A percentile compares a stretch with the other conserved stretches of the same genome.
Evolutionary conservation across 768 basidiomycete species (phyloP).

Genomic region (Coprinopsis cinerea): DNA sequence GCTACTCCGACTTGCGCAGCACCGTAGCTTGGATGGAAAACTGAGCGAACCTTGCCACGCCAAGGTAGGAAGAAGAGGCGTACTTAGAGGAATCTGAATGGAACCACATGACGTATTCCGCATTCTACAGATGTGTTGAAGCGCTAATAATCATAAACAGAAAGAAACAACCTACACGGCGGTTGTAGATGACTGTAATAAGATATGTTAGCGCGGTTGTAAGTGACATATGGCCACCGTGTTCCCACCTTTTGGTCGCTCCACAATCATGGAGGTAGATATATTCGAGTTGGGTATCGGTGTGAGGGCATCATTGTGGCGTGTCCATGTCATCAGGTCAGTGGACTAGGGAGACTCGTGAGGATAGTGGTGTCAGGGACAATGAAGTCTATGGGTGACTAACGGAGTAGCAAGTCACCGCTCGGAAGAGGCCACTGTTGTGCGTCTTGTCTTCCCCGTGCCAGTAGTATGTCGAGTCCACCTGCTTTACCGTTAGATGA

Average conservation of each 20-base stretch:
- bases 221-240: neutral
- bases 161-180: conserved; percentile 27
- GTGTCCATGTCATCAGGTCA: conserved; percentile 49
- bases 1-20: conserved; percentile 61
- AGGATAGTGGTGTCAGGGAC: conserved; percentile 3
- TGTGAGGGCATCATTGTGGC: conserved; percentile 52
- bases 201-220: neutral
- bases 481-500: too few relatives aligned
- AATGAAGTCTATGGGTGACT: conserved; percentile 10
- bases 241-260: conserved; percentile 51
- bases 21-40: conserved; percentile 41
- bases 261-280: conserved; percentile 52
- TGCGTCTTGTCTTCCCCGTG: conserved; percentile 57
- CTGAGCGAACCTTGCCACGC: neutral
- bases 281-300: conserved; percentile 51
- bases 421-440: conserved; percentile 49
- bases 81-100: conserved; percentile 59
- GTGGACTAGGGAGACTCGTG: conserved; percentile 40
- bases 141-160: neutral
- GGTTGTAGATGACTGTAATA: conserved; percentile 54
- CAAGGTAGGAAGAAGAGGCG: conserved; percentile 7
- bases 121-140: conserved; percentile 31
- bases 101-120: conserved; percentile 69
- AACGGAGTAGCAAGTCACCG: conserved; percentile 55
- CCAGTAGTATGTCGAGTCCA: conserved; percentile 54